Conservation (phyloP, 768 basidiomycete species). For the Podaxis sp. region DNA sequence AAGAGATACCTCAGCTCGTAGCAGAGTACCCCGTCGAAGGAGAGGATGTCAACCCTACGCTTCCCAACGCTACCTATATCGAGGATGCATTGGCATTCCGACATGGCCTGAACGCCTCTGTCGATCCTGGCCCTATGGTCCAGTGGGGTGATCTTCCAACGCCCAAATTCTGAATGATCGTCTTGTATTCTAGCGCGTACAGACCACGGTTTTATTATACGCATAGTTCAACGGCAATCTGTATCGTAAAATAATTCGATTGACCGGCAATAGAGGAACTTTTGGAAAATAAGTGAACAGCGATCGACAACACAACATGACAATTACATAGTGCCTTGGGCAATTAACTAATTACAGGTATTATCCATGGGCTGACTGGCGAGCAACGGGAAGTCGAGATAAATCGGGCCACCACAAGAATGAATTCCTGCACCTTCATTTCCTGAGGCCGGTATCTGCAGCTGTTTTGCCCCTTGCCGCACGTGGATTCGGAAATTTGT, state of each 20-base stretch:
- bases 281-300: neutral
- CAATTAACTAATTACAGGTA: conserved; percentile 1
- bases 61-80: conserved; percentile 53
- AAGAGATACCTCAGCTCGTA: conserved; percentile 52
- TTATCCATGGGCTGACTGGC: neutral
- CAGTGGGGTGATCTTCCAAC: conserved; percentile 71
- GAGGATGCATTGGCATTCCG: conserved; percentile 67
- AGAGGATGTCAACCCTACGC: conserved; percentile 41
- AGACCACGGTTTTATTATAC: neutral
- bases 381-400: neutral
- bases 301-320: conserved; percentile 14
- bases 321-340: conserved; percentile 3
- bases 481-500: conserved; percentile 47
- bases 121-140: conserved; percentile 62
- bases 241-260: neutral
- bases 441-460: conserved; percentile 28
- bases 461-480: conserved; percentile 29
- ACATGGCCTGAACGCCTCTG: conserved; percentile 46
- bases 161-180: conserved; percentile 41
- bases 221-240: neutral
- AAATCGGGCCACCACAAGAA: neutral
- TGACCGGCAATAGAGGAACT: conserved; percentile 1
- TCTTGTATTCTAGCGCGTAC: neutral
- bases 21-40: conserved; percentile 51
- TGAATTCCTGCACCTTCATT: conserved; percentile 6